A percentile compares a stretch with the other conserved stretches of the same genome.
Evolutionary conservation across 1,284 basidiomycete genomes (phyloP).

Genomic region (Austroboletus novae-zelandiae): DNA sequence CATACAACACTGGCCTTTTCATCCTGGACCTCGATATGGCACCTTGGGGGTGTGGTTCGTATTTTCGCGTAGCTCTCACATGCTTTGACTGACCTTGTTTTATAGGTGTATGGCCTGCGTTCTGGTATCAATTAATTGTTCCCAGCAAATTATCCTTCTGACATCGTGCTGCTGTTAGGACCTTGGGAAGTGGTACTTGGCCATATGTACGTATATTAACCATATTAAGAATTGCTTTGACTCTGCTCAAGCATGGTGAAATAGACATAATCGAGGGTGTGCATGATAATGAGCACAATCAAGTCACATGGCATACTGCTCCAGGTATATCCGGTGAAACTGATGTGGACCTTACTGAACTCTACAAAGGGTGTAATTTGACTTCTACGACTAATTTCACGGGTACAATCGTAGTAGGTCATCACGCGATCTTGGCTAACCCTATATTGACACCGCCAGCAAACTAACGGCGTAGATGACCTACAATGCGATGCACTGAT

Average conservation of each 20-base stretch:
- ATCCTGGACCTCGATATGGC: slow-evolving; percentile 51
- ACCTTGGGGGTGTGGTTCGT: slow-evolving; percentile 56
- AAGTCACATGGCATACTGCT: slow-evolving; percentile 60
- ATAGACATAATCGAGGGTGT: slow-evolving; percentile 70
- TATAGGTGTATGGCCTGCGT: slow-evolving; percentile 53
- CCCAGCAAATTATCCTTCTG: slow-evolving; percentile 5
- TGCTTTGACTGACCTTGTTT: slow-evolving; percentile 1
- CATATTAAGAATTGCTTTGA: slow-evolving; percentile 2
- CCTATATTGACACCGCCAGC: slow-evolving; percentile 23
- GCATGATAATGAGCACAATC: slow-evolving; percentile 58
- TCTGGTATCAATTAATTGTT: slow-evolving; percentile 45
- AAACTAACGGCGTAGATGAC: slow-evolving; percentile 36
- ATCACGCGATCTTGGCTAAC: neutral
- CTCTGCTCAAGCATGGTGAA: slow-evolving; percentile 48
- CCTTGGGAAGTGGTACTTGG: slow-evolving; percentile 41
- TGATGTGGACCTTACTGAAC: slow-evolving; percentile 4
- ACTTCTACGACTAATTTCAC: slow-evolving; percentile 45
- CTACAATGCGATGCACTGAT: slow-evolving; percentile 44
- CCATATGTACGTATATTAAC: slow-evolving; percentile 39
- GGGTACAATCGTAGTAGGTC: slow-evolving; percentile 46
- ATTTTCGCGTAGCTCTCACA: neutral
- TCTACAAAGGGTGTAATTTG: slow-evolving; percentile 45
- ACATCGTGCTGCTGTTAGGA: slow-evolving; percentile 27
- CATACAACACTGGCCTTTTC: slow-evolving; percentile 55
- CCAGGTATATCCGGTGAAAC: slow-evolving; percentile 36